These are phyloP conservation scores for Taphrina pruni DNA, from an alignment of 1,139 yeast genomes.

Conservation along the genomic window DNA sequence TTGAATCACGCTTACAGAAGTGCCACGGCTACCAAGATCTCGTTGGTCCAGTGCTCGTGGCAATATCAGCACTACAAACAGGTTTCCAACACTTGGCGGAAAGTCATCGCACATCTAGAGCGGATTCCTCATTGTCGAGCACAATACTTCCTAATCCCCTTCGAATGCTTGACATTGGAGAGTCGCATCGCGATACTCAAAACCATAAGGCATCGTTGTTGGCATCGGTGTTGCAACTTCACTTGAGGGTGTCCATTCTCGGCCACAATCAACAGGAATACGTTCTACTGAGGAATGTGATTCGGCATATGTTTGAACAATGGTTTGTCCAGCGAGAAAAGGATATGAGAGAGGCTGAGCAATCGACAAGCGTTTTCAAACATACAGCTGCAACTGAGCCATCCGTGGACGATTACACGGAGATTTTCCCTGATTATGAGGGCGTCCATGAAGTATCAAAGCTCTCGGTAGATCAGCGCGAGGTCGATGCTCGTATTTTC, in stretches of 20 bases:
- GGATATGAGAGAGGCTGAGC: slow-evolving; percentile 14
- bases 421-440: slow-evolving; percentile 86
- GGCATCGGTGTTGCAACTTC: background rate
- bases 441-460: slow-evolving; percentile 50
- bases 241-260: background rate
- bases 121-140: background rate
- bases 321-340: slow-evolving; percentile 31
- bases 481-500: slow-evolving; percentile 9
- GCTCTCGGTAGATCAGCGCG: slow-evolving; percentile 2
- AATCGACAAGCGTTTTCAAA: slow-evolving; percentile 46
- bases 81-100: slow-evolving; percentile 18
- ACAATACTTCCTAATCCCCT: slow-evolving; percentile 3
- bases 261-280: background rate
- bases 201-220: background rate
- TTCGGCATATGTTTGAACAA: slow-evolving; percentile 12
- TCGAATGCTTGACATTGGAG: background rate
- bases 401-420: slow-evolving; percentile 72
- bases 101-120: background rate
- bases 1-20: slow-evolving; percentile 14
- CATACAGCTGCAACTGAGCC: slow-evolving; percentile 64
- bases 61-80: background rate
- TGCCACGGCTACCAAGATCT: slow-evolving; percentile 22
- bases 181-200: background rate
- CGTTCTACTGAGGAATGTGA: background rate
- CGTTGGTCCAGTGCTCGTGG: slow-evolving; percentile 16